Conservation (phyloP, 305 asterid species). For the Lippia alba region DNA sequence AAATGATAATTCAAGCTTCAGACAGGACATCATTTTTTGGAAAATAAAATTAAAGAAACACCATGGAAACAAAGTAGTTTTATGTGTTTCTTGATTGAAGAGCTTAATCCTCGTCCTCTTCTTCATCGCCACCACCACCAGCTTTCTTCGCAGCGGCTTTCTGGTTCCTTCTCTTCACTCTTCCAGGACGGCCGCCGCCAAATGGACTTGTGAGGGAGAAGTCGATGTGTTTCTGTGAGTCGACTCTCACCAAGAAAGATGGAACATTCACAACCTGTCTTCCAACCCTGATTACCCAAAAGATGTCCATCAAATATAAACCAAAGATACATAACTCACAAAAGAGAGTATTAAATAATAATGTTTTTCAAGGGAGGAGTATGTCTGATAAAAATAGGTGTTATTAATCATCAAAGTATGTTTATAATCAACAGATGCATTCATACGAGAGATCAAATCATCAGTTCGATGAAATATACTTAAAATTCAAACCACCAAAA, state of each 20-base stretch:
- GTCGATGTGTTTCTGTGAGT: constrained; percentile 49
- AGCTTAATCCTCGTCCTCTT: constrained; percentile 48
- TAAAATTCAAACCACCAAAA: too few species aligned
- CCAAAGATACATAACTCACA: not conserved
- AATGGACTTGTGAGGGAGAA: constrained; percentile 51
- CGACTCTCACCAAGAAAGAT: constrained; percentile 49
- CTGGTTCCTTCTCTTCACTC: constrained; percentile 54
- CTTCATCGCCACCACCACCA: constrained; percentile 49
- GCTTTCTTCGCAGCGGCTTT: constrained; percentile 53
- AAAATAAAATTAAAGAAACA: not conserved
- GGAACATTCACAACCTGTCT: constrained; percentile 51
- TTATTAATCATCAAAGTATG: too few species aligned
- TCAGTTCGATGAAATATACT: too few species aligned
- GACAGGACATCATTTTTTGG: not conserved
- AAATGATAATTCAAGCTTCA: not conserved
- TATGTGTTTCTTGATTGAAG: not conserved
- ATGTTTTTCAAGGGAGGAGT: not conserved
- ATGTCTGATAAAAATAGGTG: too few species aligned
- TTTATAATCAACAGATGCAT: too few species aligned
- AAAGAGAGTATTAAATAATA: not conserved
- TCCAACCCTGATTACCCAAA: constrained; percentile 42
- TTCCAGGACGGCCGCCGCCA: constrained; percentile 52
- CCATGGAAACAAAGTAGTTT: too few species aligned
- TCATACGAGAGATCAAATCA: too few species aligned
- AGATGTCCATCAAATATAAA: not conserved